Evolutionary conservation across 371 early-diverging fungal species (phyloP).

Genomic region (Zychaea mexicana): DNA sequence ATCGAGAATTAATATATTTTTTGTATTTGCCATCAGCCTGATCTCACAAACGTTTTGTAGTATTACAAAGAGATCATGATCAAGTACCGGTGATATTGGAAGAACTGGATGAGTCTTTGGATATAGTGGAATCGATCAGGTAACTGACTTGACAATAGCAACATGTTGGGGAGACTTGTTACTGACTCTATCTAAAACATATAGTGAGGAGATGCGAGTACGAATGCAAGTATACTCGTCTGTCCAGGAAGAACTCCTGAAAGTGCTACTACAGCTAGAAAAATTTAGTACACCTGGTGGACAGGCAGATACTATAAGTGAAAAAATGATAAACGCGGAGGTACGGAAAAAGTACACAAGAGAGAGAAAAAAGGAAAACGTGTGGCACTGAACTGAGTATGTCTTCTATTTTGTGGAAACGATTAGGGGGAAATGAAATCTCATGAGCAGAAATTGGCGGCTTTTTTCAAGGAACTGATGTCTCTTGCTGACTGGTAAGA

Average conservation of each 20-base stretch:
- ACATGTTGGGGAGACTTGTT: too few species aligned
- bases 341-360: too few species aligned
- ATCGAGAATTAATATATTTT: not conserved
- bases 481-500: conserved; percentile 31
- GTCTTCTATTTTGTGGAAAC: not conserved
- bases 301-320: conserved; percentile 34
- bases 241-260: conserved; percentile 30
- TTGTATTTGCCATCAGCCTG: too few species aligned
- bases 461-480: conserved; percentile 36
- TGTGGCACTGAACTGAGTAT: too few species aligned
- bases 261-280: conserved; percentile 34
- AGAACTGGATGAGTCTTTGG: conserved; percentile 29
- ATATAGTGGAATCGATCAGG: conserved; percentile 35
- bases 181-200: too few species aligned
- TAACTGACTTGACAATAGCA: conserved; percentile 1
- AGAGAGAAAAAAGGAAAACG: too few species aligned
- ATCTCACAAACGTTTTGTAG: conserved; percentile 7
- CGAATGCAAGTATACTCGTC: conserved; percentile 29
- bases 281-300: conserved; percentile 27
- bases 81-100: conserved; percentile 47
- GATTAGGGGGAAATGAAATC: conserved; percentile 32
- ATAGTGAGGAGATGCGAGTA: conserved; percentile 37
- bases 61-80: conserved; percentile 45
- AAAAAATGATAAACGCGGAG: conserved; percentile 34
- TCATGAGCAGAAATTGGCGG: conserved; percentile 29